Evolutionary conservation across 805 yeast genomes (phyloP).

Genomic region (Kodamaea restingae): DNA sequence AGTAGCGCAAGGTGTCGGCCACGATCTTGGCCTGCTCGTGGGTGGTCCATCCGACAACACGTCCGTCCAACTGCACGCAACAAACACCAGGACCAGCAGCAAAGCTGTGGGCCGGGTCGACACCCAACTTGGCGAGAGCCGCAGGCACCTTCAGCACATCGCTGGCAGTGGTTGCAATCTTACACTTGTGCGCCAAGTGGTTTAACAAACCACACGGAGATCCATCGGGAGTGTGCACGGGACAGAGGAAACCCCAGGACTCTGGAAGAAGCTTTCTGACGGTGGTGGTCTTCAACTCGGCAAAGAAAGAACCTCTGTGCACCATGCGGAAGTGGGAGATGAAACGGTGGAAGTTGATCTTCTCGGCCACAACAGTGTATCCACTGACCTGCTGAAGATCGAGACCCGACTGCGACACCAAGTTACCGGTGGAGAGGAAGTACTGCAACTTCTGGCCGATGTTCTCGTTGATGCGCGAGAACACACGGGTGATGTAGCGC

Average conservation of each 20-base stretch:
- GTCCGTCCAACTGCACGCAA: slow-evolving; percentile 93
- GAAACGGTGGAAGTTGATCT: slow-evolving; percentile 94
- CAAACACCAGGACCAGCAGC: slow-evolving; percentile 86
- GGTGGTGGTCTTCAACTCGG: slow-evolving; percentile 94
- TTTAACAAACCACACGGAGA: slow-evolving; percentile 97
- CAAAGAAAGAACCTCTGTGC: slow-evolving; percentile 98
- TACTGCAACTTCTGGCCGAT: slow-evolving; percentile 93
- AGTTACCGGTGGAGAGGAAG: slow-evolving; percentile 93
- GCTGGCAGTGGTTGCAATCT: slow-evolving; percentile 69
- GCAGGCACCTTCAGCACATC: slow-evolving; percentile 72
- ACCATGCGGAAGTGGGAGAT: slow-evolving; percentile 99
- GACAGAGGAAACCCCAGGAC: slow-evolving; percentile 98
- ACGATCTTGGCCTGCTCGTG: slow-evolving; percentile 82
- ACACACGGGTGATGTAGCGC: slow-evolving; percentile 76
- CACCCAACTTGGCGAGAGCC: slow-evolving; percentile 69
- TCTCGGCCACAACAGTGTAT: slow-evolving; percentile 97
- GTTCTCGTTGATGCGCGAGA: slow-evolving; percentile 79
- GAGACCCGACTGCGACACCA: slow-evolving; percentile 94
- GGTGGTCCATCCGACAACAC: slow-evolving; percentile 88
- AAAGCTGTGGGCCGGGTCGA: slow-evolving; percentile 70
- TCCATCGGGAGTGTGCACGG: slow-evolving; percentile 99
- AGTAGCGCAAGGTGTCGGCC: slow-evolving; percentile 84
- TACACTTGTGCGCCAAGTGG: slow-evolving; percentile 94
- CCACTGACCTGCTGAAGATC: slow-evolving; percentile 98
- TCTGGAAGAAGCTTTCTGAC: slow-evolving; percentile 95